Evolutionary conservation across 2,329 filamentous ascomycete genomes (phyloP), one percentile per base, ranked within the genome.

Genomic region (Apiospora hydei): DNA sequence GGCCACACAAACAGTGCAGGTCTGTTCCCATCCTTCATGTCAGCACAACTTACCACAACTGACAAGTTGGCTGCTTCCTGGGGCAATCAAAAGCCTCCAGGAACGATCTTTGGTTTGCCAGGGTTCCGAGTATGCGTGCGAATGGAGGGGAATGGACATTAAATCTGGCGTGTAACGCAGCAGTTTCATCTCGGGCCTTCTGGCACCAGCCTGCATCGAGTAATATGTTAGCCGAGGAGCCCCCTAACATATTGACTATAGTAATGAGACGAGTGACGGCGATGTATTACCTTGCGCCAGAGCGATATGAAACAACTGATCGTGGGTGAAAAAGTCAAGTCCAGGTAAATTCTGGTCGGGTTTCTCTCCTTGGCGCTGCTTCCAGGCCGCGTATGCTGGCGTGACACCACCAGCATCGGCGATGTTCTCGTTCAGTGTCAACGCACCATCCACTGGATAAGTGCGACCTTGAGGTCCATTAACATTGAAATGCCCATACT

Each of bases 341-440:
- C 90, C 90, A 0, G 88, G 88, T 14, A 91, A 83, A 68, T 85
- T 80, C 75, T 83, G 76, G 72, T 88, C 87, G 0, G 87, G 83
- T 4, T 81, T 84, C 43, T 85, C 81, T 21, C 83, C 83, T 49
- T 88, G 85, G 6, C 85, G 86, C 74, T 87, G 85, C 79, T 90
- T 88, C 90, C 90, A 92, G 0, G 89, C 88, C 47, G 85, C 83
- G 78, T 89, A 92, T 1, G 88, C 84, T 0, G 90, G 89, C 24
- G 86, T 83, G 2, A 92, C 77, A n/a, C 90, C 90, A 26, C 90
- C 90, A 1, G 90, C 89, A 78, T 92, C 90, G 21, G 90, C 90
- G 72, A 92, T 91, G 75, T 92, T 92, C 80, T 92, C 90, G 41
- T 89, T 89, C 1, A 91, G 80, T 0, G 90, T 92, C n/a, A 91